These are phyloP conservation scores for Viola pubescens DNA, from an alignment of 441 rosid species.

Conservation along the genomic window DNA sequence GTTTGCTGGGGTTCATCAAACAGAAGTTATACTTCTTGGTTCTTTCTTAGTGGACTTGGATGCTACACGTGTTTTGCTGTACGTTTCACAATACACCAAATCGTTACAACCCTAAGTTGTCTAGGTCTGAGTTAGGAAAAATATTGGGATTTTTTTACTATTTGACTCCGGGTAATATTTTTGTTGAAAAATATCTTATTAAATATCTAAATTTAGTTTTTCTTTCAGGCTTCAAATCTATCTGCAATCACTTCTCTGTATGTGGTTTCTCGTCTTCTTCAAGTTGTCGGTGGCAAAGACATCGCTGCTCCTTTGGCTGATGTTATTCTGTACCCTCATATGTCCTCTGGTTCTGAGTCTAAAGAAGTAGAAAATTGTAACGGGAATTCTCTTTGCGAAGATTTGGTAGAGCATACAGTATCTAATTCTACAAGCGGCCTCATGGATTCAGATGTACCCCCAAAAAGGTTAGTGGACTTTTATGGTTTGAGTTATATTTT, in stretches of 20 bases:
- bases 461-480: slow-evolving; percentile 32
- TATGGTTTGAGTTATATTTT: too few relatives aligned
- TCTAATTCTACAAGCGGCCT: slow-evolving; percentile 14
- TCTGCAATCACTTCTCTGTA: slow-evolving; percentile 52
- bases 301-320: slow-evolving; percentile 37
- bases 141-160: too few relatives aligned
- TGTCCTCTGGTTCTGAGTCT: slow-evolving; percentile 20
- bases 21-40: too few relatives aligned
- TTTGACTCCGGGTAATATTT: too few relatives aligned
- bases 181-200: too few relatives aligned
- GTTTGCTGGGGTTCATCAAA: too few relatives aligned
- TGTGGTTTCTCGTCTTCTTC: slow-evolving; percentile 47
- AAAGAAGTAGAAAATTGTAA: slow-evolving; percentile 26
- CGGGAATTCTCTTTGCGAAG: slow-evolving; percentile 17
- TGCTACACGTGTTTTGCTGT: too few relatives aligned
- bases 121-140: too few relatives aligned
- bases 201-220: slow-evolving; percentile 1
- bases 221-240: slow-evolving; percentile 40
- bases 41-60: too few relatives aligned
- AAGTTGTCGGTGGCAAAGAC: slow-evolving; percentile 50
- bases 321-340: slow-evolving; percentile 35
- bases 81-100: too few relatives aligned
- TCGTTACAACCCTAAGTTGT: too few relatives aligned
- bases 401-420: slow-evolving; percentile 17
- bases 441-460: slow-evolving; percentile 18